These are phyloP conservation scores for Suillus bovinus DNA, from an alignment of 768 basidiomycete genomes.

Conservation along the genomic window DNA sequence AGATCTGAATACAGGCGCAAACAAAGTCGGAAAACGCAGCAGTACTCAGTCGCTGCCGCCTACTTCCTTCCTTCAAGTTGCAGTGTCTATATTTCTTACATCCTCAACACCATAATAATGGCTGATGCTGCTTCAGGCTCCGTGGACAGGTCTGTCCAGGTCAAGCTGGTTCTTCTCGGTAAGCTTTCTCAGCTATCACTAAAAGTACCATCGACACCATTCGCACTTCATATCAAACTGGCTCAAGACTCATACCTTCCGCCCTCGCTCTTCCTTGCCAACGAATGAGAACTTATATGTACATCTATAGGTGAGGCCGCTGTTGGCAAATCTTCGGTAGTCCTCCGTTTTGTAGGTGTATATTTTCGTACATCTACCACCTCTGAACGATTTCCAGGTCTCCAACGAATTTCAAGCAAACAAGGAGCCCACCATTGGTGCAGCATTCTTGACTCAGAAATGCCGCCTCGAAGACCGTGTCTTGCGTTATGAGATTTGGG, in stretches of 20 bases:
- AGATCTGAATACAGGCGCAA: constrained; percentile 22
- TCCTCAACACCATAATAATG: constrained; percentile 46
- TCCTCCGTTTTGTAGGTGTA: constrained; percentile 85
- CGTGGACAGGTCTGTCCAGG: constrained; percentile 90
- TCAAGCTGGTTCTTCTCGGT: constrained; percentile 97
- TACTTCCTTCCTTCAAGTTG: not conserved
- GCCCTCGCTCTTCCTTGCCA: not conserved
- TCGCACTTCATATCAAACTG: constrained; percentile 4
- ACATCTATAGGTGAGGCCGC: constrained; percentile 83
- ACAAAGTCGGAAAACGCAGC: constrained; percentile 19
- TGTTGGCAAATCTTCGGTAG: constrained; percentile 98
- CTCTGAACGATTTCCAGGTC: constrained; percentile 49
- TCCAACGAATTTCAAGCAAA: constrained; percentile 98
- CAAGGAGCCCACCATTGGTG: constrained; percentile 98
- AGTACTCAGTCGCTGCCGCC: not conserved
- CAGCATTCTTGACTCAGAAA: constrained; percentile 94
- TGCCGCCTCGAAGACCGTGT: constrained; percentile 94
- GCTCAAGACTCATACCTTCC: not conserved
- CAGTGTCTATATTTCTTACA: constrained; percentile 12
- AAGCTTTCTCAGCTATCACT: constrained; percentile 25
- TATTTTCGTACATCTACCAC: not conserved
- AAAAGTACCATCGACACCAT: not conserved
- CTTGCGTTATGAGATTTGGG: constrained; percentile 96
- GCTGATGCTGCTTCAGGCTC: constrained; percentile 73
- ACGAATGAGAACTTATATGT: constrained; percentile 1